Conservation (phyloP, 2,329 filamentous ascomycete genomes). For the Thielaviopsis ethacetica region DNA sequence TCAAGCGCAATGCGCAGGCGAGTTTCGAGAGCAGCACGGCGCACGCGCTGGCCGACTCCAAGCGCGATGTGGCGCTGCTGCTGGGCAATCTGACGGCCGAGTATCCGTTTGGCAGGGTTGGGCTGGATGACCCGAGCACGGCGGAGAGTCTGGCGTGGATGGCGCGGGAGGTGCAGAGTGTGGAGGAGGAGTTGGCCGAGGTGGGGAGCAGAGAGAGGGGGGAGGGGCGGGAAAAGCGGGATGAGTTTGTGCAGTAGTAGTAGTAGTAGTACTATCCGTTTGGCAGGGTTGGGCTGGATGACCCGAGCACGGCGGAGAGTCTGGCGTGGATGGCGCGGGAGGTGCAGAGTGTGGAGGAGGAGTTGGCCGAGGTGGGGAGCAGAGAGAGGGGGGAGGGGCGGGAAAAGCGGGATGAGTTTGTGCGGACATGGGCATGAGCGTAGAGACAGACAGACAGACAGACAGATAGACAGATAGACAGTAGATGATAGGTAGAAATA, state of each 20-base stretch:
- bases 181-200: slow-evolving; percentile 22
- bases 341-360: slow-evolving; percentile 24
- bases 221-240: slow-evolving; percentile 29
- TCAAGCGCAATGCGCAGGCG: slow-evolving; percentile 30
- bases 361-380: slow-evolving; percentile 24
- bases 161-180: slow-evolving; percentile 26
- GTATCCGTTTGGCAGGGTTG: slow-evolving; percentile 30
- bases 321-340: slow-evolving; percentile 31
- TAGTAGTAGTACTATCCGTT: too few species aligned
- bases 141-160: slow-evolving; percentile 32
- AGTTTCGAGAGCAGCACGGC: slow-evolving; percentile 30
- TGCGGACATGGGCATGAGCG: slow-evolving; percentile 25
- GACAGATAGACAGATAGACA: too few species aligned
- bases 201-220: slow-evolving; percentile 23
- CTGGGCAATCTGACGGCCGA: slow-evolving; percentile 37
- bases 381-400: slow-evolving; percentile 24
- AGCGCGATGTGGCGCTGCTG: slow-evolving; percentile 31
- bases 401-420: slow-evolving; percentile 31
- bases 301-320: slow-evolving; percentile 34
- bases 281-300: slow-evolving; percentile 30
- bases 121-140: slow-evolving; percentile 35
- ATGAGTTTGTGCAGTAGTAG: too few species aligned
- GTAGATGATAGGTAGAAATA: too few species aligned
- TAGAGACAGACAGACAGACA: too few species aligned
- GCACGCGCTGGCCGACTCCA: slow-evolving; percentile 29